phyloP scores from a whole-genome alignment of 1,284 basidiomycete species.

The Puccinia polysora region DNA sequence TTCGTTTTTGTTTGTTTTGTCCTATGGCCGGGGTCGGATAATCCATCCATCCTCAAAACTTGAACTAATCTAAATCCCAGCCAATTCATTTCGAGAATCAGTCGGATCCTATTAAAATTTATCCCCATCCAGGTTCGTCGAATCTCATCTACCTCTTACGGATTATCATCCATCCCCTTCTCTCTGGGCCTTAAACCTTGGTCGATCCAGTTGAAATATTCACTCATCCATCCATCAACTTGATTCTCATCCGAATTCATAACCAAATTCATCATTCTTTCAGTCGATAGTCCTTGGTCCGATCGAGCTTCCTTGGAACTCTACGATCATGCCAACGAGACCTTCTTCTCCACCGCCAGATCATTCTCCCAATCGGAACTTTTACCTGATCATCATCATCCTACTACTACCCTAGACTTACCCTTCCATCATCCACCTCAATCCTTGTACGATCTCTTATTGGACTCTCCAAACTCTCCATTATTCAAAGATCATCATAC shows the following conservation, averaged over 20 bases:
- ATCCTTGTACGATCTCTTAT: constrained; percentile 23
- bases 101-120: constrained; percentile 26
- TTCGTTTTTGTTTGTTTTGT: too few species aligned
- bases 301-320: constrained; percentile 14
- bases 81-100: constrained; percentile 39
- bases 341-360: constrained; percentile 27
- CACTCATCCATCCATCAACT: not conserved
- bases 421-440: not conserved
- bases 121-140: constrained; percentile 23
- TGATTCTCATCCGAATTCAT: not conserved
- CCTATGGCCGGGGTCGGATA: too few species aligned
- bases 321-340: constrained; percentile 28
- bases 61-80: not conserved
- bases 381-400: constrained; percentile 9
- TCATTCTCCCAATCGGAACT: constrained; percentile 11
- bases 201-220: not conserved
- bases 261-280: not conserved
- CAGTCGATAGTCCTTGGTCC: constrained; percentile 18
- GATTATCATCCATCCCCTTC: too few species aligned
- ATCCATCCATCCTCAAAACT: too few species aligned
- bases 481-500: constrained; percentile 20
- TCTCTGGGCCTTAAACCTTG: not conserved
- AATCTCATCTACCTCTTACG: not conserved
- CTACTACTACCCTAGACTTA: not conserved
- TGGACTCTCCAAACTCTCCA: constrained; percentile 19